Base-by-base conservation (phyloP, 2,329 filamentous ascomycete species). In the Helminthosporium solani region DNA sequence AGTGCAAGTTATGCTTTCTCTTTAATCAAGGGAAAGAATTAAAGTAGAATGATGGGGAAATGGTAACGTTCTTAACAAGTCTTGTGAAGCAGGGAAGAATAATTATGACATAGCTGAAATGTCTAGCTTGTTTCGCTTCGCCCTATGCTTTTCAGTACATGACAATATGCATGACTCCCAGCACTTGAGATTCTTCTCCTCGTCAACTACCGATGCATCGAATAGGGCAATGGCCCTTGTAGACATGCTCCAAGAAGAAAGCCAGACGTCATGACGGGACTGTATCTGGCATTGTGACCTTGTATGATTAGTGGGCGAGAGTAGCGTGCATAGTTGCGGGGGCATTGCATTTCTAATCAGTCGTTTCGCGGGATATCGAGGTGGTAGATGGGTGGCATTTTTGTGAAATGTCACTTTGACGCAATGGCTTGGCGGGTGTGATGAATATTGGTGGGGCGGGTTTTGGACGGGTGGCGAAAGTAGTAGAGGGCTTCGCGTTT, bases 231-330 rank as follows among this genome's bases (percentile, higher is more conserved):
- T 46, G 39, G 54, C 54, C 61, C 57, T 49, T 56, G 58, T 58
- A 56, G 40, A 63, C 50, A 47, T 33, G 56, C 60, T 53, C 48
- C 50, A 58, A 54, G 20, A 30, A 56, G 58, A 47, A 58, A 60
- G 19, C 33, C 16, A 28, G 41, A 63, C 63, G 63, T 66, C 63
- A 66, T 66, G 58, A 63, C 52, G n/a, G n/a, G n/a, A n/a, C n/a
- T n/a, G n/a, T 53, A 50, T 15, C 7, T 7, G 5, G 7, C 7
- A 19, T 18, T 5, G 15, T 35, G 15, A 15, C 16, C 7, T 3
- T 18, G 8, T 7, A 15, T 8, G 7, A 3, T 18, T 35, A 12
- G 14, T 14, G 5, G 8, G 9, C 28, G 28, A 31, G 28, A 27
- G 7, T 27, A 27, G 5, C 28, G 33, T 5, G 33, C 15, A 35